These are phyloP conservation scores for Forsythia viridissima DNA, from an alignment of 257 asterid species.

Conservation along the genomic window DNA sequence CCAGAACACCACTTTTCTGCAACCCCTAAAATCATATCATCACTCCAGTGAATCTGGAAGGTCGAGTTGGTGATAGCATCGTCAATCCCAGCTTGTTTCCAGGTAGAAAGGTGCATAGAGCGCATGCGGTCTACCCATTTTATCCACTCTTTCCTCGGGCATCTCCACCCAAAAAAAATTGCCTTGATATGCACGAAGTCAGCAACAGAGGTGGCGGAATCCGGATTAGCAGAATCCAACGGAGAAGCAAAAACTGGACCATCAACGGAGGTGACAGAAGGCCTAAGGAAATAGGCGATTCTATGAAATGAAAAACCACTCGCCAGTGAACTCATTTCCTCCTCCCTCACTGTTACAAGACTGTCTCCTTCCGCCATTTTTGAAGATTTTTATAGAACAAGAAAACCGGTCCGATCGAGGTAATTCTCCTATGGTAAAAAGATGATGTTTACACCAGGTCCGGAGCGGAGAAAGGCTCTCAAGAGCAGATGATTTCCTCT, in stretches of 20 bases:
- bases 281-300: slow-evolving; percentile 34
- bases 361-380: slow-evolving; percentile 19
- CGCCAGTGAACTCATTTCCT: slow-evolving; percentile 16
- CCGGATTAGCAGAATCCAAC: not conserved
- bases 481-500: too few species aligned
- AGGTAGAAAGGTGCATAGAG: slow-evolving; percentile 17
- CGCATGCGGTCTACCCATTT: slow-evolving; percentile 25
- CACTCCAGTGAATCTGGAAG: not conserved
- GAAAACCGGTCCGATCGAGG: too few species aligned
- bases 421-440: too few species aligned
- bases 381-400: not conserved
- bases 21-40: slow-evolving; percentile 24
- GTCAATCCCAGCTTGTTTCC: slow-evolving; percentile 36
- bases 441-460: too few species aligned
- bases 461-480: too few species aligned
- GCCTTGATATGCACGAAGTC: slow-evolving; percentile 1
- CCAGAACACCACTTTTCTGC: slow-evolving; percentile 33
- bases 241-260: slow-evolving; percentile 19
- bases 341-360: slow-evolving; percentile 24
- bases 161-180: slow-evolving; percentile 9
- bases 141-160: slow-evolving; percentile 9
- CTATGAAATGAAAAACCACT: not conserved
- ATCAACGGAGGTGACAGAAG: slow-evolving; percentile 19
- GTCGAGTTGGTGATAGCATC: slow-evolving; percentile 27
- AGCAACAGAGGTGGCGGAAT: not conserved